Evolutionary conservation across 1,284 basidiomycete genomes (phyloP), one percentile per base, ranked within the genome.

Genomic region (Rhodofomes roseus): DNA sequence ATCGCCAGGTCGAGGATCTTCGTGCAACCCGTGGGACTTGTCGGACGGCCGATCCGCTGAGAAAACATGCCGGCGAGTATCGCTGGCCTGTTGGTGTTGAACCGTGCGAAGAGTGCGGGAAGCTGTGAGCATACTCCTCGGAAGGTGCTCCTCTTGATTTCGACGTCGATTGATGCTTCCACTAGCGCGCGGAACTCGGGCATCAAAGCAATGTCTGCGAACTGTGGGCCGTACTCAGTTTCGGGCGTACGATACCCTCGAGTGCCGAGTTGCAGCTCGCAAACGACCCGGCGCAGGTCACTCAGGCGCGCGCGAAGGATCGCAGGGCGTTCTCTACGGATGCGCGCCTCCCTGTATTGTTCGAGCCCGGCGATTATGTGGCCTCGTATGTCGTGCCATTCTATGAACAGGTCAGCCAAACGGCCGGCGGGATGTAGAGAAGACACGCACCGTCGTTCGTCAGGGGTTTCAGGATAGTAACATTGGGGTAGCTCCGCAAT

Each of bases 131-230:
- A 22, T 25, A 12, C 25, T 23, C 14, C 55, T 36, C 51, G 54
- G 59, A 60, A 60, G 34, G 43, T 57, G 50, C 51, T 57, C 51
- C 39, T 50, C 41, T 57, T 52, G 55, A 60, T 22, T 1, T 53
- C 46, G 25, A 34, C 22, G 31, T 52, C 50, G 31, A 8, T 36
- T 5, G 29, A 9, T 7, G 50, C 4, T 9, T 52, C 34, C 20
- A 52, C 50, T 1, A 52, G 7, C 5, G 7, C 31, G 4, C 50
- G 50, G 20, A 52, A 22, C 31, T 37, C 50, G 20, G 50, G 50
- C 50, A 37, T 52, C 1, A 52, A 8, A n/a, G 50, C 50, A 12
- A 34, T 12, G 31, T 52, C 50, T 18, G 29, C 31, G 20, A 52
- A 52, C 16, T 6, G 20, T 2, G 31, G 29, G 23, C 27, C 34